Conservation (phyloP, 179 eudicot genomes). For the Gypsophila paniculata region DNA sequence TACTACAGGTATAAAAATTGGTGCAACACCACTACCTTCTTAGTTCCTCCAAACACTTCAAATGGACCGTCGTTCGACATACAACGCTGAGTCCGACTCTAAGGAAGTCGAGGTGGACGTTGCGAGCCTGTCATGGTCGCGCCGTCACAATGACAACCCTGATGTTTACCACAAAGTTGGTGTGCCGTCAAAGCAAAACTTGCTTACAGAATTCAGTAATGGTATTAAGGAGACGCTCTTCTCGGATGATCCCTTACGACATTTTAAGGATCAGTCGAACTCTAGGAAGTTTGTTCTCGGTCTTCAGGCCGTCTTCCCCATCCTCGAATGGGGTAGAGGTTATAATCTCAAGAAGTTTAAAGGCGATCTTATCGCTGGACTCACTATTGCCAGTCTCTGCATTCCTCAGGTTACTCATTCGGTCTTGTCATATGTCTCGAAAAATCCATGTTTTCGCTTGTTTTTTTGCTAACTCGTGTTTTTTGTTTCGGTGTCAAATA, state of each 20-base stretch:
- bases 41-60: conserved; percentile 29
- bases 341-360: conserved; percentile 41
- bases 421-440: neutral
- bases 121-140: conserved; percentile 31
- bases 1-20: conserved; percentile 4
- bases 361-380: conserved; percentile 56
- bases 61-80: conserved; percentile 31
- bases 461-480: neutral
- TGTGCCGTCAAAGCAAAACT: conserved; percentile 53
- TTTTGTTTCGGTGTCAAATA: conserved; percentile 18
- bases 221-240: conserved; percentile 69
- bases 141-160: conserved; percentile 27
- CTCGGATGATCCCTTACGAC: conserved; percentile 69
- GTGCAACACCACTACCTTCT: conserved; percentile 6
- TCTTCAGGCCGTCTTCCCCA: conserved; percentile 55
- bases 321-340: conserved; percentile 49
- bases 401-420: conserved; percentile 53
- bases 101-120: conserved; percentile 32
- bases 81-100: conserved; percentile 26
- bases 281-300: conserved; percentile 50
- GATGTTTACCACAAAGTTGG: conserved; percentile 63
- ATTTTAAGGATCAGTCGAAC: conserved; percentile 57
- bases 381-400: conserved; percentile 67
- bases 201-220: conserved; percentile 41
- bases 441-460: neutral